Evolutionary conservation across 75 land plant genomes (phyloP).

Genomic region (Adiantum capillusveneris): DNA sequence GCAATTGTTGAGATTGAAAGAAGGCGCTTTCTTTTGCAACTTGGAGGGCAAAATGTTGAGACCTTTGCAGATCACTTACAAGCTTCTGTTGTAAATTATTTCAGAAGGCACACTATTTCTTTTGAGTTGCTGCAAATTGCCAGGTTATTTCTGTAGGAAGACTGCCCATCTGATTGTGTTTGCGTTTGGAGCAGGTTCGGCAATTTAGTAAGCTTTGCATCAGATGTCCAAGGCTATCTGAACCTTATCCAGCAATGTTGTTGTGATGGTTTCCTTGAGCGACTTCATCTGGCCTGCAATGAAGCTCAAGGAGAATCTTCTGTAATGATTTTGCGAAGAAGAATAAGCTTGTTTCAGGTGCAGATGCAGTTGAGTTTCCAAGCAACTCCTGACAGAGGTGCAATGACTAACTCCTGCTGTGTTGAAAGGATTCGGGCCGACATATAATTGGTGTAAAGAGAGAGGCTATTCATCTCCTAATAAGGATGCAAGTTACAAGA

Average conservation of each 20-base stretch:
- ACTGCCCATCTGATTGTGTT: background rate
- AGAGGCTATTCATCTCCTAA: too few species aligned
- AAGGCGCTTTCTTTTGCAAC: conserved; percentile 11
- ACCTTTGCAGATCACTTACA: background rate
- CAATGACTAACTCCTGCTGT: too few species aligned
- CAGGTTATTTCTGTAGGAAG: background rate
- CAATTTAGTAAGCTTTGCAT: conserved; percentile 67
- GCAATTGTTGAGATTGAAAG: conserved; percentile 65
- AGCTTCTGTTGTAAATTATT: conserved; percentile 38
- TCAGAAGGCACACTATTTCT: conserved; percentile 40
- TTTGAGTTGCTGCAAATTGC: background rate
- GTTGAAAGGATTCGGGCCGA: too few species aligned
- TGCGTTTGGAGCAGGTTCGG: conserved; percentile 57
- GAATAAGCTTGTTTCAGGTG: conserved; percentile 55
- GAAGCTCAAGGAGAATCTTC: conserved; percentile 13
- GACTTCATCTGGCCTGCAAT: conserved; percentile 6
- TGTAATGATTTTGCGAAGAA: conserved; percentile 37
- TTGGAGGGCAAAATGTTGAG: background rate
- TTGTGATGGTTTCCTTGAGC: conserved; percentile 7
- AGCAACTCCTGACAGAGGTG: conserved; percentile 32
- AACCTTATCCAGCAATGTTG: conserved; percentile 13
- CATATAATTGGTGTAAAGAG: too few species aligned
- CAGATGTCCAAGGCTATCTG: conserved; percentile 62
- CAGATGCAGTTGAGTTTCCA: conserved; percentile 41
- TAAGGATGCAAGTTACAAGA: too few species aligned